A percentile compares a stretch with the other conserved stretches of the same genome.
Evolutionary conservation across 768 basidiomycete genomes (phyloP).

Genomic region (Rossbeevera mucosa): DNA sequence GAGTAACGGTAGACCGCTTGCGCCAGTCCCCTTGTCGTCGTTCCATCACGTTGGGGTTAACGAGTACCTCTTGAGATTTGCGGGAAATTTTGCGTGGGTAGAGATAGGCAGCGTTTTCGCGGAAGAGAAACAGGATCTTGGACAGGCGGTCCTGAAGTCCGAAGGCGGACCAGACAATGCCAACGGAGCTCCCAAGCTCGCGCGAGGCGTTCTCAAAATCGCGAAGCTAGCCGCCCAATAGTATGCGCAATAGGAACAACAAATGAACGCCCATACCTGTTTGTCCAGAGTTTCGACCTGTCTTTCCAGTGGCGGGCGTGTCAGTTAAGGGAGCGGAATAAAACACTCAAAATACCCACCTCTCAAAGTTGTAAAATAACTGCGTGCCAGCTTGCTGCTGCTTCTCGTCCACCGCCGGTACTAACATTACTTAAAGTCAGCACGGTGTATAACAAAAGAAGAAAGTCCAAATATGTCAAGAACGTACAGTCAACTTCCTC

Average conservation of each 20-base stretch:
- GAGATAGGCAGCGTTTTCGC: slow-evolving; percentile 49
- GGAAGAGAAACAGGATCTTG: slow-evolving; percentile 46
- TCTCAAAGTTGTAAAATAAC: slow-evolving; percentile 42
- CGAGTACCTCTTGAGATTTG: slow-evolving; percentile 32
- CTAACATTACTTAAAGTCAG: slow-evolving; percentile 10
- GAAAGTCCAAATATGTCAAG: not conserved
- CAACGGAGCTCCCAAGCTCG: slow-evolving; percentile 51
- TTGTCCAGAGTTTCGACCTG: slow-evolving; percentile 45
- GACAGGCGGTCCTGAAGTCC: slow-evolving; percentile 46
- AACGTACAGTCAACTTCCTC: slow-evolving; percentile 39
- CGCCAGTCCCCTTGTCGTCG: slow-evolving; percentile 27
- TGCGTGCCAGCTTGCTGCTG: slow-evolving; percentile 44
- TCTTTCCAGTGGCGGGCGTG: slow-evolving; percentile 20
- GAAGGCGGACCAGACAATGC: slow-evolving; percentile 49
- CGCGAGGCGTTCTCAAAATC: slow-evolving; percentile 53
- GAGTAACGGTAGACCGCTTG: slow-evolving; percentile 33
- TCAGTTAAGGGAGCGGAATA: not conserved
- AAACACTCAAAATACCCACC: slow-evolving; percentile 23
- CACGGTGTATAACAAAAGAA: not conserved
- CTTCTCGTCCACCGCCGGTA: slow-evolving; percentile 44
- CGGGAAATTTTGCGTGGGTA: slow-evolving; percentile 44
- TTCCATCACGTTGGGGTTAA: slow-evolving; percentile 32
- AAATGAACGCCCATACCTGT: slow-evolving; percentile 30
- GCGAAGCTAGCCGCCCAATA: slow-evolving; percentile 34
- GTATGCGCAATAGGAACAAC: not conserved